phyloP scores from a whole-genome alignment of 2,329 filamentous ascomycete genomes.

The Penicillium psychrosexuale region DNA sequence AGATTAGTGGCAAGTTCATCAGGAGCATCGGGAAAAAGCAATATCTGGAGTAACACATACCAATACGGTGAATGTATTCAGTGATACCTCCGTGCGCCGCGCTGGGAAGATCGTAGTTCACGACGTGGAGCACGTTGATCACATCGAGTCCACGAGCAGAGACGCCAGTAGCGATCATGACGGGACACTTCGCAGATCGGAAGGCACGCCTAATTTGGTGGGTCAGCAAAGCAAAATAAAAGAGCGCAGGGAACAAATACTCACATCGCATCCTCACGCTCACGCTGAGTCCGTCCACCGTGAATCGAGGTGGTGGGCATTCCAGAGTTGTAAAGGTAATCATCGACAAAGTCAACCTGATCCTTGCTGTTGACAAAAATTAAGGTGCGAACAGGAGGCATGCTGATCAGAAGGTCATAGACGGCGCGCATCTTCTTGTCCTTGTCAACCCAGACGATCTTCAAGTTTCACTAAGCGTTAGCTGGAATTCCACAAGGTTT shows the following conservation, averaged over 20 bases:
- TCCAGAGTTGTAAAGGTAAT: slow-evolving; percentile 75
- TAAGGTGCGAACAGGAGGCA: slow-evolving; percentile 72
- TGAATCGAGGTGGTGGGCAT: slow-evolving; percentile 88
- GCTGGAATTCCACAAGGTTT: neutral
- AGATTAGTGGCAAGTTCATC: neutral
- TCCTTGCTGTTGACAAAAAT: slow-evolving; percentile 85
- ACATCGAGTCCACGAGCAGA: slow-evolving; percentile 87
- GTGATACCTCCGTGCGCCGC: slow-evolving; percentile 77
- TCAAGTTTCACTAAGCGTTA: neutral
- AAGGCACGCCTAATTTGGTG: slow-evolving; percentile 63
- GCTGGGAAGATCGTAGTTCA: slow-evolving; percentile 87
- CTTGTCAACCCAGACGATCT: slow-evolving; percentile 65
- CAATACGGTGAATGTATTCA: slow-evolving; percentile 93
- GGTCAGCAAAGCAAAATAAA: neutral
- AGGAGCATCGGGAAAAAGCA: too few relatives aligned
- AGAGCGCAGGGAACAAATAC: slow-evolving; percentile 24
- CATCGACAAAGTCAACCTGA: slow-evolving; percentile 78
- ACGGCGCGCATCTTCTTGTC: slow-evolving; percentile 67
- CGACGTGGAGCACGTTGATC: slow-evolving; percentile 79
- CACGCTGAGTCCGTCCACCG: slow-evolving; percentile 77
- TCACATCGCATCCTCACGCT: slow-evolving; percentile 86
- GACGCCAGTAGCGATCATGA: slow-evolving; percentile 83
- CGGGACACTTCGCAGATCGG: slow-evolving; percentile 68
- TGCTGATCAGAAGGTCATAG: slow-evolving; percentile 67
- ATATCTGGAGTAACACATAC: slow-evolving; percentile 50